These are phyloP conservation scores for Sesbania bispinosa DNA, from an alignment of 306 rosid species.

Conservation along the genomic window DNA sequence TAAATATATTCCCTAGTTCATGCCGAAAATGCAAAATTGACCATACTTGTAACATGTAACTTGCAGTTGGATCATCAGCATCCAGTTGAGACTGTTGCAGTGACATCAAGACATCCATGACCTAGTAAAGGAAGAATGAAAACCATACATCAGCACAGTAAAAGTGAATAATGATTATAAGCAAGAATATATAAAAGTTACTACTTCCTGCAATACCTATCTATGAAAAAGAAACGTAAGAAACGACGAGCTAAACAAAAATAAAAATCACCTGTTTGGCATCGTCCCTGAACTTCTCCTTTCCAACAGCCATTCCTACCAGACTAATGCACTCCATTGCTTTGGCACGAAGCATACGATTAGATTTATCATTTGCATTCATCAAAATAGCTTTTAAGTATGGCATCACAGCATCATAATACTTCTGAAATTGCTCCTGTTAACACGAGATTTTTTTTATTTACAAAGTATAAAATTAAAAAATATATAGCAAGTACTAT, in stretches of 20 bases:
- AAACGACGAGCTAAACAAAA: not conserved
- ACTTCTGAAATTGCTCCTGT: slow-evolving; percentile 71
- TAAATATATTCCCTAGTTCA: slow-evolving; percentile 1
- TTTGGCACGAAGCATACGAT: slow-evolving; percentile 97
- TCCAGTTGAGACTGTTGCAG: slow-evolving; percentile 92
- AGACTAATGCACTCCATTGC: slow-evolving; percentile 99
- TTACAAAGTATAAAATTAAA: not conserved
- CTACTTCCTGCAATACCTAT: not conserved
- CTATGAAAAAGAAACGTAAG: not conserved
- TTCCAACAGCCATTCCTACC: slow-evolving; percentile 99
- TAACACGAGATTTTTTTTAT: slow-evolving; percentile 1
- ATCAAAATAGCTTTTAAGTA: slow-evolving; percentile 87
- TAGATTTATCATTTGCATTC: slow-evolving; percentile 92
- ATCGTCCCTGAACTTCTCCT: slow-evolving; percentile 91
- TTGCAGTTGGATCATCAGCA: slow-evolving; percentile 91
- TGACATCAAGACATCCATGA: slow-evolving; percentile 93
- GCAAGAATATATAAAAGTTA: not conserved
- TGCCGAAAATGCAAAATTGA: not conserved
- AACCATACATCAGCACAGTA: not conserved
- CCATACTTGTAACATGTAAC: slow-evolving; percentile 94
- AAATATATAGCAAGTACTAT: not conserved
- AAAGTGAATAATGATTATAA: not conserved
- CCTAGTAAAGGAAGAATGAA: slow-evolving; percentile 44
- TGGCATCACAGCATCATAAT: slow-evolving; percentile 93
- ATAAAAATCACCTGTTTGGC: slow-evolving; percentile 76